phyloP scores from a whole-genome alignment of 1,284 basidiomycete genomes.

The Tilletiopsis washingtonensis region DNA sequence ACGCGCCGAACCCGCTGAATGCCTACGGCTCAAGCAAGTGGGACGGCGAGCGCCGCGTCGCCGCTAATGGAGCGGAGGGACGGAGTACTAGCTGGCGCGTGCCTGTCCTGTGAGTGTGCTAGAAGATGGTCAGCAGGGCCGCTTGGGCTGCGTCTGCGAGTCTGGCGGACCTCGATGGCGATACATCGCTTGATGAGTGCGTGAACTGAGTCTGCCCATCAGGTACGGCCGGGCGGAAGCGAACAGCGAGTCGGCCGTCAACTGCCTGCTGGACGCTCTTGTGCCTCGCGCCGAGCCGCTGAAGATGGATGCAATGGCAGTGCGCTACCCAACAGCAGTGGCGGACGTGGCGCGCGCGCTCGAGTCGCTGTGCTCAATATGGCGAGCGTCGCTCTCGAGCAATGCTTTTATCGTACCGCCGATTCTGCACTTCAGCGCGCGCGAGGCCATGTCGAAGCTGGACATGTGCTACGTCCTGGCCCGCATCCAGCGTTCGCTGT shows the following conservation, averaged over 20 bases:
- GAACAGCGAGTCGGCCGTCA: constrained; percentile 42
- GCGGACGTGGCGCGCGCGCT: constrained; percentile 50
- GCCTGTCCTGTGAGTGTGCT: constrained; percentile 40
- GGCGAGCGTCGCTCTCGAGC: constrained; percentile 9
- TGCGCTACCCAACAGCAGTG: constrained; percentile 53
- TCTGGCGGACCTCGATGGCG: not conserved
- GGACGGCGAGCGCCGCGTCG: constrained; percentile 45
- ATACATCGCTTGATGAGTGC: not conserved
- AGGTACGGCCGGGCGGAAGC: constrained; percentile 29
- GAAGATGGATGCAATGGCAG: constrained; percentile 45
- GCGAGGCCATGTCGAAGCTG: constrained; percentile 52
- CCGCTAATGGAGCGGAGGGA: constrained; percentile 20
- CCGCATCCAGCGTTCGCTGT: constrained; percentile 10
- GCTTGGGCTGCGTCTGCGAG: not conserved
- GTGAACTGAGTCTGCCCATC: not conserved
- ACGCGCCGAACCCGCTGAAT: constrained; percentile 51
- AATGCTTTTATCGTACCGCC: constrained; percentile 10
- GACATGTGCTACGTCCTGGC: constrained; percentile 48
- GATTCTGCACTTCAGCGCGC: constrained; percentile 51
- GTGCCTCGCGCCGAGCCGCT: constrained; percentile 17
- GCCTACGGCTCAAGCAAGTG: constrained; percentile 49
- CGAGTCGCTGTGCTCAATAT: constrained; percentile 37
- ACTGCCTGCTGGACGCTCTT: constrained; percentile 33
- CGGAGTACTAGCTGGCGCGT: constrained; percentile 48
- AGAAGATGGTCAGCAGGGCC: not conserved